These are phyloP conservation scores for Strigomonas culicis DNA, from an alignment of 208 protist genomes.

Conservation along the genomic window DNA sequence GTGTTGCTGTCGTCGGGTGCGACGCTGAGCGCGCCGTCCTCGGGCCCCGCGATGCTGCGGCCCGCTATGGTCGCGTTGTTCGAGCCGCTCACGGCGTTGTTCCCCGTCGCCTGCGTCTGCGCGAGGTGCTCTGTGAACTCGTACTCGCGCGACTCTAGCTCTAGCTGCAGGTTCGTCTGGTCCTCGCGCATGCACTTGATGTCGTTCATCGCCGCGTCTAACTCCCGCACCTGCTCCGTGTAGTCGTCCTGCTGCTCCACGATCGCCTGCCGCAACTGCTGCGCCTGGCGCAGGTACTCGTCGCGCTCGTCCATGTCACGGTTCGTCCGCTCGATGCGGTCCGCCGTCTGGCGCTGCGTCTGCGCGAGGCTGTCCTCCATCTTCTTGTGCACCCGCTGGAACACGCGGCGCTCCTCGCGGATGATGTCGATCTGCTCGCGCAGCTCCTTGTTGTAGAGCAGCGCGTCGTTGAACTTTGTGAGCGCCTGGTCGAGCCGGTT, in stretches of 20 bases:
- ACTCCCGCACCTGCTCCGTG: slow-evolving; percentile 55
- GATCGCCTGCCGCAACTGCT: slow-evolving; percentile 69
- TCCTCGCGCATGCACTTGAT: slow-evolving; percentile 88
- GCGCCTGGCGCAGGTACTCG: slow-evolving; percentile 78
- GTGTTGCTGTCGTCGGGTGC: slow-evolving; percentile 13
- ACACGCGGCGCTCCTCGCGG: slow-evolving; percentile 94
- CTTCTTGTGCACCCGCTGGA: slow-evolving; percentile 95
- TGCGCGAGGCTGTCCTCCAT: slow-evolving; percentile 92
- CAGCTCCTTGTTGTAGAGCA: slow-evolving; percentile 94
- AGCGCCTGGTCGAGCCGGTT: slow-evolving; percentile 94
- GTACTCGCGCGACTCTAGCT: slow-evolving; percentile 81
- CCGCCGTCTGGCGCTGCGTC: slow-evolving; percentile 93
- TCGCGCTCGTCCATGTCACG: slow-evolving; percentile 94
- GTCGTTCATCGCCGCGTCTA: slow-evolving; percentile 83
- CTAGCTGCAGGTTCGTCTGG: slow-evolving; percentile 77
- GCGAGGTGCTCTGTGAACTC: slow-evolving; percentile 52
- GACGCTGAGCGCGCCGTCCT: not conserved
- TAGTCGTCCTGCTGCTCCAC: slow-evolving; percentile 82
- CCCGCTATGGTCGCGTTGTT: not conserved
- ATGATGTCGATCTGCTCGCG: slow-evolving; percentile 96
- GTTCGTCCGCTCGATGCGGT: slow-evolving; percentile 94
- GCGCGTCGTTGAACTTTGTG: slow-evolving; percentile 95
- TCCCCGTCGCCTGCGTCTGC: slow-evolving; percentile 8
- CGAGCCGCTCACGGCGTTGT: not conserved
- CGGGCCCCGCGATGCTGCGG: not conserved